Evolutionary conservation across 2,329 filamentous ascomycete genomes (phyloP).

Genomic region (Aspergillus nomiae): DNA sequence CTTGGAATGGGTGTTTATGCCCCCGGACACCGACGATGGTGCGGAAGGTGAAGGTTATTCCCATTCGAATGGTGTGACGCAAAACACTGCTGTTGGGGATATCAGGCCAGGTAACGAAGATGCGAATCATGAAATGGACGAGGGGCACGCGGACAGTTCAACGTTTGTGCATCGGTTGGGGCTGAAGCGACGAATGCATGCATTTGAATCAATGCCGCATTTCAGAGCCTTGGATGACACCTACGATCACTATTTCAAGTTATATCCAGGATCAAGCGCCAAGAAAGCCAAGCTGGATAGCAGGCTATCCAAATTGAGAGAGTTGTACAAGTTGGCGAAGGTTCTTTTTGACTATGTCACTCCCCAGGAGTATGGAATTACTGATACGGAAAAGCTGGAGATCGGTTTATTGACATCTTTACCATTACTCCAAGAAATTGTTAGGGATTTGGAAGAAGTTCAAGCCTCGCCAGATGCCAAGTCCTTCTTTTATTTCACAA

Average conservation of each 20-base stretch:
- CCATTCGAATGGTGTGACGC: conserved; percentile 21
- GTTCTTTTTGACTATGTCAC: conserved; percentile 98
- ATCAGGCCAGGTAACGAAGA: conserved; percentile 24
- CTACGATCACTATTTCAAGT: conserved; percentile 79
- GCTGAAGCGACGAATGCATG: conserved; percentile 56
- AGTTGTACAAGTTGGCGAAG: conserved; percentile 91
- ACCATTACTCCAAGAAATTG: conserved; percentile 92
- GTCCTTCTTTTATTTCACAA: conserved; percentile 98
- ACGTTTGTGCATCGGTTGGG: conserved; percentile 45
- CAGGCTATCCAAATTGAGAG: conserved; percentile 82
- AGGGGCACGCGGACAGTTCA: conserved; percentile 35
- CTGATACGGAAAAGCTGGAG: conserved; percentile 94
- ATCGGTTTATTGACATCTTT: conserved; percentile 93
- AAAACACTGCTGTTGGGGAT: conserved; percentile 24
- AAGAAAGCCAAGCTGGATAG: conserved; percentile 80
- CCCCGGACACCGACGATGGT: conserved; percentile 74
- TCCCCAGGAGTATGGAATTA: conserved; percentile 96
- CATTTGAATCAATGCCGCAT: conserved; percentile 46
- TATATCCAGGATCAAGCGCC: conserved; percentile 76
- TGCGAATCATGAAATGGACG: conserved; percentile 24
- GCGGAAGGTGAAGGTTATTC: conserved; percentile 57
- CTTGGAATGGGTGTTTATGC: conserved; percentile 95
- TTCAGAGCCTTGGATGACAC: conserved; percentile 53
- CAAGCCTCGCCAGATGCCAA: conserved; percentile 93
- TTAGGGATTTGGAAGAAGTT: conserved; percentile 94